A percentile compares a stretch with the other conserved stretches of the same genome.
These are phyloP conservation scores for Didymella sp. DNA, from an alignment of 2,329 filamentous ascomycete genomes.

Conservation along the genomic window DNA sequence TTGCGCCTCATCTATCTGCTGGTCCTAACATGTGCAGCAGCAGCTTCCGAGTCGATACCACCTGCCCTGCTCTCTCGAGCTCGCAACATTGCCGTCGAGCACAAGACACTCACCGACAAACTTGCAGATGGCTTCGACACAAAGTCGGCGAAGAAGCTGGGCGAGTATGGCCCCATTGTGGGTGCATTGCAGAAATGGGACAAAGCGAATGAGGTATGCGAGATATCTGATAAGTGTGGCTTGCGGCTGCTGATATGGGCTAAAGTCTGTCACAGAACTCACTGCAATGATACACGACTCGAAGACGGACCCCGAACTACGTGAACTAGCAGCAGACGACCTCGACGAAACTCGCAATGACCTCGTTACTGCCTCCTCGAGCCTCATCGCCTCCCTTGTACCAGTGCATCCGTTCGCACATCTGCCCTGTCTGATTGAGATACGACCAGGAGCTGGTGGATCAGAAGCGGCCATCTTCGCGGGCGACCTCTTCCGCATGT, in stretches of 20 bases:
- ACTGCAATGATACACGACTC: slow-evolving; percentile 76
- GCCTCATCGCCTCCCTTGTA: slow-evolving; percentile 78
- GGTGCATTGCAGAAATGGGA: slow-evolving; percentile 64
- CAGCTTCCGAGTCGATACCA: slow-evolving; percentile 53
- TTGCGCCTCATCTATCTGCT: background rate
- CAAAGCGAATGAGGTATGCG: slow-evolving; percentile 61
- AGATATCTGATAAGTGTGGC: background rate
- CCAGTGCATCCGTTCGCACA: slow-evolving; percentile 89
- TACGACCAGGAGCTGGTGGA: slow-evolving; percentile 89
- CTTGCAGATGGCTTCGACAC: slow-evolving; percentile 64
- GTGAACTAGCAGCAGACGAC: slow-evolving; percentile 69
- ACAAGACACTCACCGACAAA: slow-evolving; percentile 59
- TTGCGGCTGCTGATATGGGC: slow-evolving; percentile 30
- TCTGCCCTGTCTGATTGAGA: slow-evolving; percentile 88
- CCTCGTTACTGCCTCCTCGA: slow-evolving; percentile 68
- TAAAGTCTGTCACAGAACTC: slow-evolving; percentile 69
- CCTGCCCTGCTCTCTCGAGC: slow-evolving; percentile 64
- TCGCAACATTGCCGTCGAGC: slow-evolving; percentile 62
- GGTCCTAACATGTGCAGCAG: slow-evolving; percentile 28
- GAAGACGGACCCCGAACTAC: slow-evolving; percentile 65
- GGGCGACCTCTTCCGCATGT: slow-evolving; percentile 88
- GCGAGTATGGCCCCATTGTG: slow-evolving; percentile 61
- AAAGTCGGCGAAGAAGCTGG: slow-evolving; percentile 63
- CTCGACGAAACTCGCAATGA: slow-evolving; percentile 68
- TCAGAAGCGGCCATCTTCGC: slow-evolving; percentile 92